phyloP scores from a whole-genome alignment of 352 stramenopile genomes.

The Phytophthora constricta region DNA sequence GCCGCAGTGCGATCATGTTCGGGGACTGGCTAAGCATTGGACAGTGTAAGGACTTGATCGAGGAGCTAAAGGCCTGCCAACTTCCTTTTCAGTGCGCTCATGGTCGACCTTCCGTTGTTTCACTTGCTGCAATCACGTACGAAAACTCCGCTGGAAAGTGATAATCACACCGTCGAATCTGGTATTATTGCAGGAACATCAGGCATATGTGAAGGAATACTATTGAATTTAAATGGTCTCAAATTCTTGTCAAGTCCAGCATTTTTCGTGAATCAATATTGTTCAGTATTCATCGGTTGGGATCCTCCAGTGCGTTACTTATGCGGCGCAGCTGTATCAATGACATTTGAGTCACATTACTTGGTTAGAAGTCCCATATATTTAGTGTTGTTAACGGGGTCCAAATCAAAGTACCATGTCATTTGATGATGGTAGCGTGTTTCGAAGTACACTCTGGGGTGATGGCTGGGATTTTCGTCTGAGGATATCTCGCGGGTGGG shows the following conservation, averaged over 20 bases:
- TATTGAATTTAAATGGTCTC: too few relatives aligned
- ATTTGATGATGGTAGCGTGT: slow-evolving; percentile 55
- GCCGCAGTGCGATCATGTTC: slow-evolving; percentile 94
- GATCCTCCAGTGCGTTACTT: slow-evolving; percentile 57
- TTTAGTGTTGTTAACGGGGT: too few relatives aligned
- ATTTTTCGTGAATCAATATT: neutral
- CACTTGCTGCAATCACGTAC: slow-evolving; percentile 72
- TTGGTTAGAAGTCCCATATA: too few relatives aligned
- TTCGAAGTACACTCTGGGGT: slow-evolving; percentile 25
- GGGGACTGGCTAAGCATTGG: slow-evolving; percentile 78
- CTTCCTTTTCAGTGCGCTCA: slow-evolving; percentile 93
- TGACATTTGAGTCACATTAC: neutral
- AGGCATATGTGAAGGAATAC: too few relatives aligned
- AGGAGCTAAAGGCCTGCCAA: slow-evolving; percentile 74
- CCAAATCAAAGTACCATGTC: slow-evolving; percentile 49
- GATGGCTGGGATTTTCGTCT: slow-evolving; percentile 52
- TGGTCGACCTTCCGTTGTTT: slow-evolving; percentile 87
- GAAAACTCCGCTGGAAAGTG: too few relatives aligned
- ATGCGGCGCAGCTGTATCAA: slow-evolving; percentile 61
- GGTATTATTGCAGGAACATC: too few relatives aligned
- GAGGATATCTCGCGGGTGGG: slow-evolving; percentile 51
- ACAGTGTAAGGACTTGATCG: slow-evolving; percentile 77
- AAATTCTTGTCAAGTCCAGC: neutral
- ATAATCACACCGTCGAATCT: too few relatives aligned
- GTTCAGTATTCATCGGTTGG: slow-evolving; percentile 19